These are phyloP conservation scores for Puya raimondii DNA, from an alignment of 176 grass and related monocot genomes.

Conservation along the genomic window DNA sequence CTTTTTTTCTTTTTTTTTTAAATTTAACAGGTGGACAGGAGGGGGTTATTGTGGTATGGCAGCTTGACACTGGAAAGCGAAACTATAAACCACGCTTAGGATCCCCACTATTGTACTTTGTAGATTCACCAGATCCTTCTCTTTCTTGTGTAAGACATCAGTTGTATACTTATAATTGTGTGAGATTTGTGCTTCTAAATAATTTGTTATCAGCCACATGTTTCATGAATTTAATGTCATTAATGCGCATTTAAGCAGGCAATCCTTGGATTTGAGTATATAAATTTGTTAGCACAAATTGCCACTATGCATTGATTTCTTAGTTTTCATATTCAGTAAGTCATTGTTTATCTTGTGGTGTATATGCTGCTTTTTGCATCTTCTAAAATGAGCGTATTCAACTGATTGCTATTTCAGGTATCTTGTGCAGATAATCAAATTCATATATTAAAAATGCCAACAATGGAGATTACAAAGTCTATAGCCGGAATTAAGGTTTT, in stretches of 20 bases:
- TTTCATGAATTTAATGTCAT: background rate
- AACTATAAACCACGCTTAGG: constrained; percentile 78
- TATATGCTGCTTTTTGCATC: constrained; percentile 2
- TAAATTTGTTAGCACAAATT: background rate
- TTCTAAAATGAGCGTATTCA: constrained; percentile 8
- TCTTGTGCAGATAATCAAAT: constrained; percentile 72
- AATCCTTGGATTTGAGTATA: background rate
- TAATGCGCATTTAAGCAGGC: too few relatives aligned
- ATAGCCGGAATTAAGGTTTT: constrained; percentile 90
- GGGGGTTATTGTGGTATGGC: constrained; percentile 98
- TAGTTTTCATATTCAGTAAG: background rate
- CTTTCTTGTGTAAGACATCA: constrained; percentile 64
- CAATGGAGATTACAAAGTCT: constrained; percentile 81
- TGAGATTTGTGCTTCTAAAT: background rate
- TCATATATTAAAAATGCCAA: constrained; percentile 83
- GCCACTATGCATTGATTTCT: background rate
- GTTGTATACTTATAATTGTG: constrained; percentile 3
- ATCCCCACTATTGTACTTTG: constrained; percentile 82
- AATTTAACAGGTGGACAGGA: constrained; percentile 70
- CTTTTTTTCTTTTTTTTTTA: background rate
- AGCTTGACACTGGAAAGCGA: constrained; percentile 84
- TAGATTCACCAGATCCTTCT: constrained; percentile 81
- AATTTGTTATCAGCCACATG: background rate
- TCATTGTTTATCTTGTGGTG: background rate
- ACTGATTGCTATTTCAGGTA: constrained; percentile 40